Percentiles rank a stretch among this genome's conserved stretches.
These are phyloP conservation scores for Hericium coralloides DNA, from an alignment of 768 basidiomycete species.

Conservation along the genomic window DNA sequence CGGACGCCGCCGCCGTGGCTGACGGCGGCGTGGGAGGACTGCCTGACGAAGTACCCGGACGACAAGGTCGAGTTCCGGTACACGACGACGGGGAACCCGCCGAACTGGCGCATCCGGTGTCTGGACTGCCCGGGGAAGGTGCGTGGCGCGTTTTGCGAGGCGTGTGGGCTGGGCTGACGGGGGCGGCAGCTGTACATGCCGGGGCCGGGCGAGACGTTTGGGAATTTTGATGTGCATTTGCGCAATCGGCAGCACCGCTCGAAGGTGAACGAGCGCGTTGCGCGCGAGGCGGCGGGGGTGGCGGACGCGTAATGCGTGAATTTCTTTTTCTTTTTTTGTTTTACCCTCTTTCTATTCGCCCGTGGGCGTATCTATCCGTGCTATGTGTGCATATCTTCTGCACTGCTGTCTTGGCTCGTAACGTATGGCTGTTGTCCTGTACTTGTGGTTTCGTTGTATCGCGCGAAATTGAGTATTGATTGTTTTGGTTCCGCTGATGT, in stretches of 20 bases:
- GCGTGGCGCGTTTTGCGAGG: slow-evolving; percentile 12
- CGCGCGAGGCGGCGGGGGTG: slow-evolving; percentile 1
- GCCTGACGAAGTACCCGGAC: slow-evolving; percentile 67
- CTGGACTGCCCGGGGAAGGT: slow-evolving; percentile 92
- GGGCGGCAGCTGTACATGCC: slow-evolving; percentile 8
- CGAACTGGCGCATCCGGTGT: slow-evolving; percentile 90
- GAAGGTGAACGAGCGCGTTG: slow-evolving; percentile 54
- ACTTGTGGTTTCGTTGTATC: background rate
- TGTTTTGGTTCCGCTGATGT: no score
- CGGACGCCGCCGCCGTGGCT: slow-evolving; percentile 61
- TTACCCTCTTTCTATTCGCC: background rate
- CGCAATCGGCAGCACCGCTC: slow-evolving; percentile 76
- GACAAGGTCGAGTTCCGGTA: slow-evolving; percentile 75
- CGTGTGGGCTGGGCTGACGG: background rate
- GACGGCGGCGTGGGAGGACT: slow-evolving; percentile 48
- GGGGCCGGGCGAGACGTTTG: slow-evolving; percentile 38
- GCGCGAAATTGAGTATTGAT: no score
- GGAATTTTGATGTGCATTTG: slow-evolving; percentile 90
- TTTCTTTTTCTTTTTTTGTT: background rate
- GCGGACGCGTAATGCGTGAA: background rate
- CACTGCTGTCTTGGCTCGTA: background rate
- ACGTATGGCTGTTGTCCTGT: background rate
- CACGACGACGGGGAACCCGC: slow-evolving; percentile 35
- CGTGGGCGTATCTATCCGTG: background rate
- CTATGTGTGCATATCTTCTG: background rate